phyloP scores from a whole-genome alignment of 345 rosid species.

The Brassica napus region Da-Ae NC_063437.1:3346501-3347000 shows the following conservation, averaged over 20 bases:
- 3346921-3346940: neutral
- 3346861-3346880: constrained; percentile 63
- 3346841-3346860: constrained; percentile 75
- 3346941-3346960: no score
- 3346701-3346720: constrained; percentile 64
- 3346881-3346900: constrained; percentile 35
- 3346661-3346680: neutral
- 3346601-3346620: constrained; percentile 52
- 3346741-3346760: constrained; percentile 84
- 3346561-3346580: constrained; percentile 39
- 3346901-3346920: constrained; percentile 7
- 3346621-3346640: constrained; percentile 22
- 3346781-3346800: constrained; percentile 66
- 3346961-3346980: neutral
- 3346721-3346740: constrained; percentile 79
- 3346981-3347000: neutral
- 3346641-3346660: neutral
- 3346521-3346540: constrained; percentile 42
- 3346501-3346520: constrained; percentile 50
- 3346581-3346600: constrained; percentile 46
- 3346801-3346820: constrained; percentile 84
- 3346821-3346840: constrained; percentile 86
- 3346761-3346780: constrained; percentile 72
- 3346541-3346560: constrained; percentile 52
- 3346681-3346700: constrained; percentile 14